Evolutionary conservation across 2,329 filamentous ascomycete species (phyloP).

Genomic region (Colletotrichum endophyticum): DNA sequence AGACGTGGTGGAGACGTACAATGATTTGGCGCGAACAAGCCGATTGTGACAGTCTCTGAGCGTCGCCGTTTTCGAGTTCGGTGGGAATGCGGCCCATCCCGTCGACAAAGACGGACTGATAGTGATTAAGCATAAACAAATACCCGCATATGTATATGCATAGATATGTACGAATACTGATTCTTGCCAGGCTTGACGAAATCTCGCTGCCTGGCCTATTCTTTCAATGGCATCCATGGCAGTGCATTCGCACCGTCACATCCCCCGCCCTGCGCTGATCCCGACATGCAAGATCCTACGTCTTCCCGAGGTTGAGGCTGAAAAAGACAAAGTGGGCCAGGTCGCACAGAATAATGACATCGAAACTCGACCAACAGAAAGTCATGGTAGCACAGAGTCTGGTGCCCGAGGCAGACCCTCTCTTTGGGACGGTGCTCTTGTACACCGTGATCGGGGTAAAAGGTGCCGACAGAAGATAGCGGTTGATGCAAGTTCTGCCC

Average conservation of each 20-base stretch:
- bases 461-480: not conserved
- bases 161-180: not conserved
- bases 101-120: not conserved
- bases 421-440: not conserved
- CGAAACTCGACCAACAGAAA: not conserved
- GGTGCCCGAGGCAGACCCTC: not conserved
- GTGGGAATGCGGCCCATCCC: not conserved
- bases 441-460: not conserved
- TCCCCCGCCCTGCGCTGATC: not conserved
- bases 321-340: not conserved
- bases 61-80: not conserved
- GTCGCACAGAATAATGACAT: not conserved
- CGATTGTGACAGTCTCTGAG: not conserved
- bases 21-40: not conserved
- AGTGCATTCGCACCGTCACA: not conserved
- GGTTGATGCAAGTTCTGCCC: not conserved
- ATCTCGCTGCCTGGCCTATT: not conserved
- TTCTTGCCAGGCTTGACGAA: rapidly evolving
- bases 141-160: not conserved
- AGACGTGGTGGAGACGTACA: not conserved
- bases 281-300: not conserved
- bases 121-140: not conserved
- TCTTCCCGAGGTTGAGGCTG: not conserved
- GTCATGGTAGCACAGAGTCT: not conserved
- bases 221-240: not conserved